Conservation (phyloP, 2,329 filamentous ascomycete genomes). For the Xylaria sp. region DNA sequence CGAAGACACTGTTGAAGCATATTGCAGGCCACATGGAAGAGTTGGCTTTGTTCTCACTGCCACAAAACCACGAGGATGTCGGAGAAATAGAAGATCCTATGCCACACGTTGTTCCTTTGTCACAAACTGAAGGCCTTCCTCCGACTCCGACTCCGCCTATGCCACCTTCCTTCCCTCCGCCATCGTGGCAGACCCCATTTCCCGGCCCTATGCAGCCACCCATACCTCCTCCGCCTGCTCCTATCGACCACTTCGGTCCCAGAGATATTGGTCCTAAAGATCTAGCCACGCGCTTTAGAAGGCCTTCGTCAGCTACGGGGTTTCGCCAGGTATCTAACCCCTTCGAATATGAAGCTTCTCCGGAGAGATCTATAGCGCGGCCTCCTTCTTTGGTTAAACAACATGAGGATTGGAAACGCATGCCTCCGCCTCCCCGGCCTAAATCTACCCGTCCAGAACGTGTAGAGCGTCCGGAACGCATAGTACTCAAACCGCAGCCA, state of each 20-base stretch:
- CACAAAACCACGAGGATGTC: not conserved
- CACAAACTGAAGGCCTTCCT: not conserved
- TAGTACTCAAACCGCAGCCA: slow-evolving; percentile 48
- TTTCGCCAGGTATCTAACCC: slow-evolving; percentile 52
- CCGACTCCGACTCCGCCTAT: no score
- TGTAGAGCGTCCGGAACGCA: slow-evolving; percentile 36
- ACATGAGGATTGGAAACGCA: slow-evolving; percentile 58
- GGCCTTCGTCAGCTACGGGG: slow-evolving; percentile 56
- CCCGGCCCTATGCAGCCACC: slow-evolving; percentile 39
- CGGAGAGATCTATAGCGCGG: slow-evolving; percentile 50
- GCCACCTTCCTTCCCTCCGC: slow-evolving; percentile 43
- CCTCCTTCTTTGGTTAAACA: slow-evolving; percentile 56
- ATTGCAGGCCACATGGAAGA: slow-evolving; percentile 27
- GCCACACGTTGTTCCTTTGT: not conserved
- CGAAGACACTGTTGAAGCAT: slow-evolving; percentile 7
- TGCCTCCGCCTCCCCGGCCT: slow-evolving; percentile 63
- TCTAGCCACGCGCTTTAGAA: slow-evolving; percentile 46
- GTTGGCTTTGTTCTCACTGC: slow-evolving; percentile 18
- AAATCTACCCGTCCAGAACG: slow-evolving; percentile 48
- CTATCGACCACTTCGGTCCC: slow-evolving; percentile 34
- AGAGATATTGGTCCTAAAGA: slow-evolving; percentile 16
- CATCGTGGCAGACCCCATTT: slow-evolving; percentile 36
- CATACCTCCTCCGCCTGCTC: slow-evolving; percentile 35
- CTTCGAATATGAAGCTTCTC: slow-evolving; percentile 56
- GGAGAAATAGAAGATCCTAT: not conserved